Conservation (phyloP, 1,139 yeast species). For the Yueomyces sp. region DNA sequence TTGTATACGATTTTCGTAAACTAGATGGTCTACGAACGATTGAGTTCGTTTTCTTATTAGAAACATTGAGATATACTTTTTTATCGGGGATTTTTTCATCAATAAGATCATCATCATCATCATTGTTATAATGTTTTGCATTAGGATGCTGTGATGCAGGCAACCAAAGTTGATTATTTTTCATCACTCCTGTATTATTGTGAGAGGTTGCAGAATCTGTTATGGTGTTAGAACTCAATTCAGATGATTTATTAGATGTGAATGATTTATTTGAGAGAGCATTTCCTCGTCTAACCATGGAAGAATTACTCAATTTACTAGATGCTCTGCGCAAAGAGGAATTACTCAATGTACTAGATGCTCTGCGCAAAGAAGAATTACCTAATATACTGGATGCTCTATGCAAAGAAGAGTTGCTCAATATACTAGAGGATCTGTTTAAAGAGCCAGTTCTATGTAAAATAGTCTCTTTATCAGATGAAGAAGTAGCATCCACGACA, state of each 20-base stretch:
- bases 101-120: neutral
- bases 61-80: conserved; percentile 1
- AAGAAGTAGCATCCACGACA: conserved; percentile 4
- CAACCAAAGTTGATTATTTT: conserved; percentile 60
- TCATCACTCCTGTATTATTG: conserved; percentile 1
- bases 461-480: neutral
- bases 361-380: conserved; percentile 8
- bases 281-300: neutral
- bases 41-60: conserved; percentile 8
- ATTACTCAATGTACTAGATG: too few relatives aligned
- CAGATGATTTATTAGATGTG: neutral
- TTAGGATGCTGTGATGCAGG: conserved; percentile 93
- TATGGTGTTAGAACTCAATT: neutral
- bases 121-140: conserved; percentile 40
- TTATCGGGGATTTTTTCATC: neutral
- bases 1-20: conserved; percentile 21
- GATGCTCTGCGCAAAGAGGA: neutral
- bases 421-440: conserved; percentile 5
- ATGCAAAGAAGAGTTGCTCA: neutral
- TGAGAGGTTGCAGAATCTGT: conserved; percentile 1
- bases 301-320: neutral
- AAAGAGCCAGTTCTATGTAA: conserved; percentile 12
- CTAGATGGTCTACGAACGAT: conserved; percentile 24
- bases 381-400: neutral
- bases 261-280: neutral